Percentiles rank a stretch among this genome's conserved stretches.
These are phyloP conservation scores for Coemansia sp. DNA, from an alignment of 192 early-diverging fungal species.

Conservation along the genomic window DNA sequence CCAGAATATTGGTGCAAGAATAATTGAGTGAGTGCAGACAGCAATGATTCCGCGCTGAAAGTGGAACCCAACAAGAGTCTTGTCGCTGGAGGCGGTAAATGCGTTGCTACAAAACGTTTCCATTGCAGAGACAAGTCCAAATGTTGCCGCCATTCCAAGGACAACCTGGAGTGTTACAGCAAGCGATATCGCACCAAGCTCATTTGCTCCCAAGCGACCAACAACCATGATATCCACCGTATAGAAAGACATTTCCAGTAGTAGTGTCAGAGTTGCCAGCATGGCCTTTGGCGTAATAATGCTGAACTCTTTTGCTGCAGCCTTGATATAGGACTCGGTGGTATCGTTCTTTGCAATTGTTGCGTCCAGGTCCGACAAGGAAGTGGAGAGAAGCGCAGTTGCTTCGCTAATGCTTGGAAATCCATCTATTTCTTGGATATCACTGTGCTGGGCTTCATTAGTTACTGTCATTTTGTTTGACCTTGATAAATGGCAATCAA, in stretches of 20 bases:
- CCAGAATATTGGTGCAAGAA: constrained; percentile 20
- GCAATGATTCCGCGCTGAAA: constrained; percentile 24
- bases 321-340: constrained; percentile 15
- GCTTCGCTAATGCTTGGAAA: constrained; percentile 4
- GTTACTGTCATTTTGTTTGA: too few species aligned
- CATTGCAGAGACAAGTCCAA: constrained; percentile 14
- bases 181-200: constrained; percentile 16
- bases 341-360: constrained; percentile 29
- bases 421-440: not conserved
- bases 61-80: constrained; percentile 17
- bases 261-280: constrained; percentile 8
- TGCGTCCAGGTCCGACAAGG: constrained; percentile 18
- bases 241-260: constrained; percentile 5
- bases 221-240: constrained; percentile 3
- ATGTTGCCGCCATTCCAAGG: constrained; percentile 1
- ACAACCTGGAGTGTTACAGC: constrained; percentile 1
- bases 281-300: constrained; percentile 29
- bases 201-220: constrained; percentile 6
- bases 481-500: too few species aligned
- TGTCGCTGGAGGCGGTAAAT: constrained; percentile 13
- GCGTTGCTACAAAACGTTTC: constrained; percentile 26
- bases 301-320: constrained; percentile 17
- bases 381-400: constrained; percentile 25
- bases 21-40: constrained; percentile 2
- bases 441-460: not conserved